Evolutionary conservation across 805 yeast species (phyloP), one percentile per base, ranked within the genome.

Genomic region (Kuraishia hungarica): DNA sequence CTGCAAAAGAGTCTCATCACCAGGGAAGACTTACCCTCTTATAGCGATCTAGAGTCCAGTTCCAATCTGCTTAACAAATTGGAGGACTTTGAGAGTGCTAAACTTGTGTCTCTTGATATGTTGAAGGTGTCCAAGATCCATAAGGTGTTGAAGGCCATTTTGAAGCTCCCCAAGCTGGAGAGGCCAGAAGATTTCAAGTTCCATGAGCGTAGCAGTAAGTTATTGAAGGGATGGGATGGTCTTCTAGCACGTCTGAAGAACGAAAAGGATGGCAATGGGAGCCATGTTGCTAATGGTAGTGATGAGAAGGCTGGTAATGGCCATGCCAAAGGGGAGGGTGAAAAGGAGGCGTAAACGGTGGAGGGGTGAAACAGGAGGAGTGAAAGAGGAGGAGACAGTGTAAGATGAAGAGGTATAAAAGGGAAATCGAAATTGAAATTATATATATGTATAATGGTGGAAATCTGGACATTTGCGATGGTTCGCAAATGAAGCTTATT

Each of bases 1-100:
- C 69, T 80, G 50, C 84, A 80, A 64, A 68, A 76, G 60, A 73
- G 80, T 8, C 66, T 80, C 26, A 69, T 79, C 51, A 82, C 78
- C 61, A 60, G 82, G 61, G 68, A 67, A 52, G 64, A 60, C 15
- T 64, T 64, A 21, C 79, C 79, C 6, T 72, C 79, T 13, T 72
- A 71, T 5, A 77, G 72, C 51, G 80, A 76, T 55, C 72, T 77
- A 57, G 67, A 68, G 60, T 68, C 71, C 22, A 74, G 77, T 2
- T 58, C 78, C 50, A 63, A 72, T 54, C 70, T 72, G 15, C 66
- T 79, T 48, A 64, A 70, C 54, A 70, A 76, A 43, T 63, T 80
- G 22, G 75, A 71, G 23, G 74, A 72, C 19, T 75, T 77, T 56
- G 72, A 78, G 1, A 54, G 59, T 19, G 51, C 51, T 6, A 39